Evolutionary conservation across 2,329 filamentous ascomycete genomes (phyloP).

Genomic region (Cadophora sp.): DNA sequence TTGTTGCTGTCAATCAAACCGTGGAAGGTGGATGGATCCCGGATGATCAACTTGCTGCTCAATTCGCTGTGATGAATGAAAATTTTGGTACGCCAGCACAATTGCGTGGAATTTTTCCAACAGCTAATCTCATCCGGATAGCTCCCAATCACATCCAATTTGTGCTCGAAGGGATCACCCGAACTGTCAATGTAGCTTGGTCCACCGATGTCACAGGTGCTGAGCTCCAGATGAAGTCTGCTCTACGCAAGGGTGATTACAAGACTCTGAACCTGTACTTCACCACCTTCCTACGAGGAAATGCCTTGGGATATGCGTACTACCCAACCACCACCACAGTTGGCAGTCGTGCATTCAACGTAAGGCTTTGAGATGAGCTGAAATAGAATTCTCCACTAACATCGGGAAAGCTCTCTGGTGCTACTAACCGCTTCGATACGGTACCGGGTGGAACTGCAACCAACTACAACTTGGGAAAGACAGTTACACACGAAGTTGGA

Average conservation of each 20-base stretch:
- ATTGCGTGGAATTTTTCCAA: too few relatives aligned
- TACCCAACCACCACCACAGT: not conserved
- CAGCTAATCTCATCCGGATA: not conserved
- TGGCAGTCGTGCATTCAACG: conserved; percentile 7
- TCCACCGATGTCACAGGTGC: conserved; percentile 37
- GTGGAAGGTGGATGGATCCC: conserved; percentile 39
- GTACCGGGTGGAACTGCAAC: conserved; percentile 48
- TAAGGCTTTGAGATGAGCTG: not conserved
- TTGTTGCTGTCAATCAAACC: conserved; percentile 38
- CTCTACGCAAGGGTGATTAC: conserved; percentile 50
- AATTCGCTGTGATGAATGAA: conserved; percentile 35
- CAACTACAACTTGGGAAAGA: conserved; percentile 48
- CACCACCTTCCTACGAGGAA: conserved; percentile 26
- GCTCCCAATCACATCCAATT: conserved; percentile 42
- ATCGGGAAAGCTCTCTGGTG: conserved; percentile 43
- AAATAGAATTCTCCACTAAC: not conserved
- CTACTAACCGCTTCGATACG: conserved; percentile 46
- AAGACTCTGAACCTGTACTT: conserved; percentile 45
- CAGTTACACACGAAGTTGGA: conserved; percentile 53
- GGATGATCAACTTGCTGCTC: conserved; percentile 33
- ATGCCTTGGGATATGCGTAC: conserved; percentile 13
- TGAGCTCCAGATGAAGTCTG: conserved; percentile 52
- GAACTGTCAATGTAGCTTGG: conserved; percentile 45
- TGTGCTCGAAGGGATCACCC: conserved; percentile 40
- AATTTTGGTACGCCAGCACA: conserved; percentile 20